A percentile compares a stretch with the other conserved stretches of the same genome.
Conservation (phyloP, 306 rosid genomes). For the Cercis canadensis region DNA sequence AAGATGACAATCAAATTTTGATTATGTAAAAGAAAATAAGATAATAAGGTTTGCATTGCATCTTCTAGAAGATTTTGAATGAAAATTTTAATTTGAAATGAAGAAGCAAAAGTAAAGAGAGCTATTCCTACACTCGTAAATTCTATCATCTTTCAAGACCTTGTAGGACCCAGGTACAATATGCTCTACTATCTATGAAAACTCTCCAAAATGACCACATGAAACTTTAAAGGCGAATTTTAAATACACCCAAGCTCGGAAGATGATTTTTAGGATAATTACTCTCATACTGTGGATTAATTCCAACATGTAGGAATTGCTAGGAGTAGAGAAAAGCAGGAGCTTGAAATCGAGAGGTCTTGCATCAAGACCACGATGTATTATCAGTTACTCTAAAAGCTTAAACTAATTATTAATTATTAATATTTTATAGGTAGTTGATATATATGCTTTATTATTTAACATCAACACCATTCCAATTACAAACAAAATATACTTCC, state of each 20-base stretch:
- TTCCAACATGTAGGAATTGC: background rate
- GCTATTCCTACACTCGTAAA: background rate
- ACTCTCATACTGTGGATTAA: too few species aligned
- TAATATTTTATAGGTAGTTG: background rate
- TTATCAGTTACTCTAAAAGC: background rate
- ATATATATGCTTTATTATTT: too few species aligned
- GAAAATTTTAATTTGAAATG: background rate
- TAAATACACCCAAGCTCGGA: background rate
- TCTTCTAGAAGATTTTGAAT: slow-evolving; percentile 8
- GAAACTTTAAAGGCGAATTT: background rate
- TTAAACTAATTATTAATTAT: background rate
- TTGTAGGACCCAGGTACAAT: background rate
- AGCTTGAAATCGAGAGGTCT: background rate
- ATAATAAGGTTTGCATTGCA: background rate
- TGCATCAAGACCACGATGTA: background rate
- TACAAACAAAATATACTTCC: too few species aligned
- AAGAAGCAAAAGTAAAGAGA: background rate
- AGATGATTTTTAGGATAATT: background rate
- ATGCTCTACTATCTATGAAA: background rate
- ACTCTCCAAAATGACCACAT: background rate
- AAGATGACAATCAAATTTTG: background rate
- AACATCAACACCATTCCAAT: too few species aligned
- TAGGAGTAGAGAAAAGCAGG: background rate
- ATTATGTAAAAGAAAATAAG: background rate
- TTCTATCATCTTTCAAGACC: background rate